These are phyloP conservation scores for Trichosporon coremiiforme DNA, from an alignment of 1,284 basidiomycete genomes.

Conservation along the genomic window DNA sequence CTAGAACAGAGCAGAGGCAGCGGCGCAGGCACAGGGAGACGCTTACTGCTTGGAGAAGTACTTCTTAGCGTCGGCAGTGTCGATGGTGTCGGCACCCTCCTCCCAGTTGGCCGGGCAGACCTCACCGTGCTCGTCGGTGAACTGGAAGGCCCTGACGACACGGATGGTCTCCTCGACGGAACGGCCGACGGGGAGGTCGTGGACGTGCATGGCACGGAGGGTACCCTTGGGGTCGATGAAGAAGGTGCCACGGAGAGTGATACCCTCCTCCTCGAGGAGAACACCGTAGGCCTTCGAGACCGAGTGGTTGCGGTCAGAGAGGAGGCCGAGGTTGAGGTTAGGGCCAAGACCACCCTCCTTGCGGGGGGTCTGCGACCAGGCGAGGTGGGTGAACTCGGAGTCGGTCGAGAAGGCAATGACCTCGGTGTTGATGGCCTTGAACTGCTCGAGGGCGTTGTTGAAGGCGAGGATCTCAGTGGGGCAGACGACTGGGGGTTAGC, in stretches of 20 bases:
- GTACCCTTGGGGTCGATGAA: slow-evolving; percentile 85
- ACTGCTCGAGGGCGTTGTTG: slow-evolving; percentile 76
- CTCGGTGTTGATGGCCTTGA: slow-evolving; percentile 70
- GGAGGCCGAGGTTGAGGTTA: slow-evolving; percentile 73
- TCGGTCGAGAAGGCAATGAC: slow-evolving; percentile 81
- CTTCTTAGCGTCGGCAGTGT: slow-evolving; percentile 64
- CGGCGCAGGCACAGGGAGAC: slow-evolving; percentile 12
- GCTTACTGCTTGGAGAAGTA: slow-evolving; percentile 65
- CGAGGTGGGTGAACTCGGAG: slow-evolving; percentile 82
- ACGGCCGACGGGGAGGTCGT: slow-evolving; percentile 86
- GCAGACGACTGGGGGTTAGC: slow-evolving; percentile 65
- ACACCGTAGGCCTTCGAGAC: slow-evolving; percentile 71
- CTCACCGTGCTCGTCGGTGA: slow-evolving; percentile 75
- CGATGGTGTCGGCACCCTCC: slow-evolving; percentile 49
- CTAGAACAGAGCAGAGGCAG: background rate
- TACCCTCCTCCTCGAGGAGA: slow-evolving; percentile 78
- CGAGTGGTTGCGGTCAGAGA: slow-evolving; percentile 57
- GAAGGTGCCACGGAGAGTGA: slow-evolving; percentile 83
- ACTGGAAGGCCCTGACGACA: slow-evolving; percentile 85
- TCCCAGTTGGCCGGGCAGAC: slow-evolving; percentile 87
- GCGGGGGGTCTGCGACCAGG: slow-evolving; percentile 77
- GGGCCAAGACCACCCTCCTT: slow-evolving; percentile 85
- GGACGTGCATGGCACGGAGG: slow-evolving; percentile 64
- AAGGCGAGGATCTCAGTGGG: slow-evolving; percentile 91
- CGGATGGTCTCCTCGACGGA: slow-evolving; percentile 87